Conservation (phyloP, 108 stramenopile genomes). For the Cyclotella kingstonii region DNA sequence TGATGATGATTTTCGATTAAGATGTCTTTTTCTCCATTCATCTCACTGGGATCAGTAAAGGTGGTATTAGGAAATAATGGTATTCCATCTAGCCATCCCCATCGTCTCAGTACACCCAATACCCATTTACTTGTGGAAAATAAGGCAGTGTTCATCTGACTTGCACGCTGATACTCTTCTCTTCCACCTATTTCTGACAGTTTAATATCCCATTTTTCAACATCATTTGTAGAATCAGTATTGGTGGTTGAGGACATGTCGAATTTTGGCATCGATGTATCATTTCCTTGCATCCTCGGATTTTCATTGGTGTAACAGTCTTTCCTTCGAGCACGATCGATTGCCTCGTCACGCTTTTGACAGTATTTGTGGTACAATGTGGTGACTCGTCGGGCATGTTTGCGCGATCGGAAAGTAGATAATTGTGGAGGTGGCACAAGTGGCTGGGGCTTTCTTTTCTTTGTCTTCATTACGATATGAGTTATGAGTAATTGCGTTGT, state of each 20-base stretch:
- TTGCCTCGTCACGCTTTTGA: slow-evolving; percentile 54
- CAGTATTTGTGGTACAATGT: slow-evolving; percentile 82
- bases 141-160: slow-evolving; percentile 79
- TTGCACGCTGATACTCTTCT: slow-evolving; percentile 81
- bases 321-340: slow-evolving; percentile 23
- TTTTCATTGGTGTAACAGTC: neutral
- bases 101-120: slow-evolving; percentile 58
- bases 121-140: slow-evolving; percentile 90
- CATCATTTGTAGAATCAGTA: slow-evolving; percentile 22
- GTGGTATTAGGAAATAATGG: neutral
- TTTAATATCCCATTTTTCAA: slow-evolving; percentile 48
- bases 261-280: neutral
- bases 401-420: slow-evolving; percentile 52
- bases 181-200: slow-evolving; percentile 66
- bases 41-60: neutral
- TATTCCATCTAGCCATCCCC: slow-evolving; percentile 80
- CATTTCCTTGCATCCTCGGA: neutral
- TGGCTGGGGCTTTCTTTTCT: slow-evolving; percentile 41
- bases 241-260: neutral
- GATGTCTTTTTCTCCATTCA: neutral
- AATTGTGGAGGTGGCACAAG: slow-evolving; percentile 41
- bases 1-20: slow-evolving; percentile 6
- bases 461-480: slow-evolving; percentile 15
- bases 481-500: neutral
- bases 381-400: slow-evolving; percentile 76